Evolutionary conservation across 2,329 filamentous ascomycete species (phyloP).

Genomic region (Aspergillus felis): DNA sequence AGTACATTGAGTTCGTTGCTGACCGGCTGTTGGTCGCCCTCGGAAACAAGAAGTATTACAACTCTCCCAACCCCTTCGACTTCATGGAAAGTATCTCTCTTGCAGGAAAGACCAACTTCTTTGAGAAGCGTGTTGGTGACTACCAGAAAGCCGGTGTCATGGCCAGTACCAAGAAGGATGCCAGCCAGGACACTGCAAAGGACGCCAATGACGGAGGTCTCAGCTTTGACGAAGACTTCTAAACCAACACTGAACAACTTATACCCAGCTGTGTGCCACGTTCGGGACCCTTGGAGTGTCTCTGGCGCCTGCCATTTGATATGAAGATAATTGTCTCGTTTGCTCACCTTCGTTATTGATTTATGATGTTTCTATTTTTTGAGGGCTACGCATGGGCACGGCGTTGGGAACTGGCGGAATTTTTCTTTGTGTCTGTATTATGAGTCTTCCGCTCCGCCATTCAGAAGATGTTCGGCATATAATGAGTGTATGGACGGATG

Average conservation of each 20-base stretch:
- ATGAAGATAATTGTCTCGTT: conserved; percentile 25
- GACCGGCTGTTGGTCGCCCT: conserved; percentile 90
- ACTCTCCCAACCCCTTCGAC: conserved; percentile 93
- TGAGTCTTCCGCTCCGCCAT: conserved; percentile 2
- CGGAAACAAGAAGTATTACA: conserved; percentile 92
- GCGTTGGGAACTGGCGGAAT: conserved; percentile 23
- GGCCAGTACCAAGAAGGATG: conserved; percentile 77
- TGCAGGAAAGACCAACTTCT: conserved; percentile 99
- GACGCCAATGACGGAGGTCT: conserved; percentile 63
- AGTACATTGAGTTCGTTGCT: conserved; percentile 99
- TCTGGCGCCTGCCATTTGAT: conserved; percentile 16
- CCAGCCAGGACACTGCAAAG: conserved; percentile 46
- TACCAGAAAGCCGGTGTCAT: conserved; percentile 99
- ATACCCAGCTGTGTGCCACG: conserved; percentile 16
- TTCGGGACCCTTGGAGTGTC: conserved; percentile 1
- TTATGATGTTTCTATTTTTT: conserved; percentile 21
- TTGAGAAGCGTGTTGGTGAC: conserved; percentile 98
- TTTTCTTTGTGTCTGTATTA: conserved; percentile 12
- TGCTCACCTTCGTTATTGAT: conserved; percentile 13
- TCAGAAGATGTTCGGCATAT: conserved; percentile 6
- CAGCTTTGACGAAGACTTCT: conserved; percentile 95
- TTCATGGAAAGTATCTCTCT: conserved; percentile 99
- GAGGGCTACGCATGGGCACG: conserved; percentile 32
- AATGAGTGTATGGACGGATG: conserved; percentile 9
- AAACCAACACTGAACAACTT: conserved; percentile 39